These are phyloP conservation scores for Taphrina confusa DNA, from an alignment of 1,139 yeast species.

Conservation along the genomic window DNA sequence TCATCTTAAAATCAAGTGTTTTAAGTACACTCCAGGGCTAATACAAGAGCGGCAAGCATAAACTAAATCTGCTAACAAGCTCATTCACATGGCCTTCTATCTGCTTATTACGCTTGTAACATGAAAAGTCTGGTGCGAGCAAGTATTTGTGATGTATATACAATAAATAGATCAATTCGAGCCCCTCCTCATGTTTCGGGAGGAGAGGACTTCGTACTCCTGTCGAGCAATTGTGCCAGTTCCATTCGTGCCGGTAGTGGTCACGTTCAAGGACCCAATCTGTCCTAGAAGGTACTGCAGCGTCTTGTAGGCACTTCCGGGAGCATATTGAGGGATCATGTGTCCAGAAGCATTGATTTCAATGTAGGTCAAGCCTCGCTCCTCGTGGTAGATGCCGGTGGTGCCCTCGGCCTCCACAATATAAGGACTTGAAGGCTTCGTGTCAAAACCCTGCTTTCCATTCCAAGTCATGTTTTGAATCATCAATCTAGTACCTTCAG, in stretches of 20 bases:
- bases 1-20: no score
- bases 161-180: no score
- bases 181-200: background rate
- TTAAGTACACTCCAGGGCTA: no score
- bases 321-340: conserved; percentile 26
- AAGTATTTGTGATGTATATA: no score
- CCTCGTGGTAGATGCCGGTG: conserved; percentile 18
- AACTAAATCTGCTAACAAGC: no score
- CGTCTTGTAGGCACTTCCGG: background rate
- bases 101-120: no score
- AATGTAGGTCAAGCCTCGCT: conserved; percentile 23
- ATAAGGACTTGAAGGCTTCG: conserved; percentile 5
- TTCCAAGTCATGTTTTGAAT: conserved; percentile 35
- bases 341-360: conserved; percentile 23
- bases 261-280: background rate
- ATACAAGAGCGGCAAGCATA: no score
- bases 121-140: no score
- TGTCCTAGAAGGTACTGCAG: conserved; percentile 15
- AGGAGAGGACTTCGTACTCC: background rate
- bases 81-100: no score
- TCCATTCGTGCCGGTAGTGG: conserved; percentile 4
- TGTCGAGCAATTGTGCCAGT: background rate
- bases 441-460: conserved; percentile 30
- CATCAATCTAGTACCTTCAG: conserved; percentile 26
- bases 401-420: conserved; percentile 4